Evolutionary conservation across 768 basidiomycete species (phyloP), one percentile per base, ranked within the genome.

Genomic region (Nevesoporus exiguus): DNA sequence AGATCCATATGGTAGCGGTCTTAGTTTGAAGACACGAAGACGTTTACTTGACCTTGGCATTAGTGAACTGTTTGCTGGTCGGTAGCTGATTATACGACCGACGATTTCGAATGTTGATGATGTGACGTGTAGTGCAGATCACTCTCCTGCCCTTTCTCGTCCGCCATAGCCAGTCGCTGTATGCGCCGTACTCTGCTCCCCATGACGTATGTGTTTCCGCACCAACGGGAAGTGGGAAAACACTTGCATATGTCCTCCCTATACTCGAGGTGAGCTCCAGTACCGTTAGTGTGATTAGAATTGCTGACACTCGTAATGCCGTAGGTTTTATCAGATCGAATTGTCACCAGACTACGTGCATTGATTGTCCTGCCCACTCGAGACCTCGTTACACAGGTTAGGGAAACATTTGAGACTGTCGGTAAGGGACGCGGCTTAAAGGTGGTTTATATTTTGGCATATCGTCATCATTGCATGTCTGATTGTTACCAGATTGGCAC

Each of bases 201-300:
- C 78, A 78, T 25, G 97, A 99, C 71, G 79, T 94, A 13, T 95
- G 94, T 61, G 90, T 96, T 13, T 97, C 93, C 8, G 97, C 97
- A 1, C 97, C 97, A 0, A 99, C 97, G 0, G 97, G 97, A 22
- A 97, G 94, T 61, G 97, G 97, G 0, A 99, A 99, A 71, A 99
- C 96, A 0, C 78, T 99, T 27, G 90, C 93, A n/a, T 99, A 99
- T 72, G 90, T 86, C 1, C 73, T 98, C 31, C 97, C 97, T 1
- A 89, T 98, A 51, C 77, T 97, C 29, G 93, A 97, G 79, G 93
- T 88, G 53, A 54, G 72, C 50, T 30, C 14, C 29, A 48, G 15
- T 36, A 22, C 33, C 1, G 37, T 29, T 22, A 14, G 29, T 25
- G 10, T 17, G 24, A 3, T 7, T 22, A 30, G 14, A 22, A 21